A percentile compares a stretch with the other conserved stretches of the same genome.
Conservation (phyloP, 2,329 filamentous ascomycete genomes). For the Sporothrix mexicana region DNA sequence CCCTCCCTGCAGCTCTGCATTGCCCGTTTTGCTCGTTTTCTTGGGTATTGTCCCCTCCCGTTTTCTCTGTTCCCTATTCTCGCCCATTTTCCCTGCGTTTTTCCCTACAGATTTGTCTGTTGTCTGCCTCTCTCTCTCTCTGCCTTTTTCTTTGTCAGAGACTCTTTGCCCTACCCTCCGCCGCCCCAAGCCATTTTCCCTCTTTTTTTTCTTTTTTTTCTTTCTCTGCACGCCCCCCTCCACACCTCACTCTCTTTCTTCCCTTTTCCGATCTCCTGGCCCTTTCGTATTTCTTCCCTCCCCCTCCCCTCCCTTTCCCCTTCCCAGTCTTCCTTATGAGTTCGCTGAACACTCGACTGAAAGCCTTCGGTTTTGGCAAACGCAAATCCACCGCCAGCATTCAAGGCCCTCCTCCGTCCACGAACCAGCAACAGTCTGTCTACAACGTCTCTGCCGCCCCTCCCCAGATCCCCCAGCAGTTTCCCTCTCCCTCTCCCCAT, state of each 20-base stretch:
- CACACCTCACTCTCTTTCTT: constrained; percentile 3
- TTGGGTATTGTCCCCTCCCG: constrained; percentile 13
- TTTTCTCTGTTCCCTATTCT: constrained; percentile 12
- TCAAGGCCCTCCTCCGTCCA: constrained; percentile 47
- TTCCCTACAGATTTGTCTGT: not conserved
- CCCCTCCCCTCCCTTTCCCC: constrained; percentile 39
- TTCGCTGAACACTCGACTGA: constrained; percentile 65
- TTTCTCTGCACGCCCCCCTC: constrained; percentile 25
- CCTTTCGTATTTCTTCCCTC: constrained; percentile 41
- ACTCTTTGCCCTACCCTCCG: constrained; percentile 18
- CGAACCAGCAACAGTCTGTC: constrained; percentile 29
- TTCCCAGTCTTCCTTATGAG: constrained; percentile 63
- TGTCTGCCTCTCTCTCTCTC: too few species aligned
- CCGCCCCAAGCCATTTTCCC: constrained; percentile 11
- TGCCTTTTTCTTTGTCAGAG: not conserved
- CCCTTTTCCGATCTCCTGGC: not conserved
- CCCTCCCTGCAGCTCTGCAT: constrained; percentile 14
- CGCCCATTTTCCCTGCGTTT: not conserved
- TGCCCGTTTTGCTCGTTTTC: constrained; percentile 4
- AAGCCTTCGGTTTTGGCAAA: constrained; percentile 81
- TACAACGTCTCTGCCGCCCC: constrained; percentile 43
- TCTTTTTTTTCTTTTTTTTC: constrained; percentile 21
- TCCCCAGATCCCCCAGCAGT: constrained; percentile 60
- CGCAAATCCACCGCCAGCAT: constrained; percentile 72
- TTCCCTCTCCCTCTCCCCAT: constrained; percentile 44